Conservation (phyloP, 768 basidiomycete species). For the Stropharia rugosoannulata region DNA sequence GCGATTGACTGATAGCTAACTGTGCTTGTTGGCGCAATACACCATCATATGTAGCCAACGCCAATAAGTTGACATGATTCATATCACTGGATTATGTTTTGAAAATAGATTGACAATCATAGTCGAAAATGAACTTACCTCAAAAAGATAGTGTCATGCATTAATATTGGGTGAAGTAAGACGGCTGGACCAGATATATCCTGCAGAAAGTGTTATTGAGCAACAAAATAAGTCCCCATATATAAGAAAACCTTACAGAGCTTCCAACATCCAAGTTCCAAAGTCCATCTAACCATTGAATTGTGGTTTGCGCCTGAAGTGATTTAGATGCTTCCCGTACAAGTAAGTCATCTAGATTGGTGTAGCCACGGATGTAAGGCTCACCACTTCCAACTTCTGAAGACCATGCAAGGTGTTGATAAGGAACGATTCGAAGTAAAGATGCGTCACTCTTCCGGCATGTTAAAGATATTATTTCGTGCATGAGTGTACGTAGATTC, state of each 20-base stretch:
- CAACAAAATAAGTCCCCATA: not conserved
- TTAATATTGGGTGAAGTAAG: conserved; percentile 43
- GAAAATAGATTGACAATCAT: not conserved
- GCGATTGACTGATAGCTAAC: conserved; percentile 38
- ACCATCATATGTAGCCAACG: conserved; percentile 36
- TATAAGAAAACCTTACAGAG: conserved; percentile 19
- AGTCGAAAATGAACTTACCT: conserved; percentile 33
- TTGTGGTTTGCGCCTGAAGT: conserved; percentile 26
- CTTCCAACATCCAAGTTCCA: conserved; percentile 34
- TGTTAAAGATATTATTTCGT: conserved; percentile 39
- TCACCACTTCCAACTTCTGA: conserved; percentile 39
- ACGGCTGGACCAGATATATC: conserved; percentile 33
- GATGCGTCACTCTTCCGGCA: conserved; percentile 29
- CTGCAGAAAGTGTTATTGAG: conserved; percentile 8
- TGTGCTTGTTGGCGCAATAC: conserved; percentile 36
- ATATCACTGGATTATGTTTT: conserved; percentile 34
- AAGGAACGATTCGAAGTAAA: conserved; percentile 45
- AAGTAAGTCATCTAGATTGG: not conserved
- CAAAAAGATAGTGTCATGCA: conserved; percentile 33
- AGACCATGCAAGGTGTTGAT: conserved; percentile 61
- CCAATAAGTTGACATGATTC: conserved; percentile 35
- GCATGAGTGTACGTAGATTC: conserved; percentile 11
- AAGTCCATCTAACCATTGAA: conserved; percentile 50
- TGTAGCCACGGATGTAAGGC: conserved; percentile 8
- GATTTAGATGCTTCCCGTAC: conserved; percentile 21